phyloP scores from a whole-genome alignment of 1,284 basidiomycete species.

The Volvariella surrecta region DNA sequence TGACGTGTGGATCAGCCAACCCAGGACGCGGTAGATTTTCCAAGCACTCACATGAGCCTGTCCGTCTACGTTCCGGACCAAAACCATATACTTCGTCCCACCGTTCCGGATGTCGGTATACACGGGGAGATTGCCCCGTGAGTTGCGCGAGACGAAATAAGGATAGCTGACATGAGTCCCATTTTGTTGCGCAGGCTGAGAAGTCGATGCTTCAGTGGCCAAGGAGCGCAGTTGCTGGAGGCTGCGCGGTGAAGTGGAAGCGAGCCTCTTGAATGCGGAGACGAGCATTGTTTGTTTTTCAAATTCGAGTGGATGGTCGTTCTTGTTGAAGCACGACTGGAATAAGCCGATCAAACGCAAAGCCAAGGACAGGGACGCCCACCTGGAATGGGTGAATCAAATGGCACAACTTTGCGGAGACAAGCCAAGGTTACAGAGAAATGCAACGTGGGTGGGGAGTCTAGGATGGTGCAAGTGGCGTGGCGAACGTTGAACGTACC shows the following conservation, averaged over 20 bases:
- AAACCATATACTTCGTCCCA: constrained; percentile 41
- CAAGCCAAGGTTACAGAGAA: neutral
- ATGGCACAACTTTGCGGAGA: too few species aligned
- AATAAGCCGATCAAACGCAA: too few species aligned
- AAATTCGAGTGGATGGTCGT: neutral
- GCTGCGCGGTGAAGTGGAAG: constrained; percentile 2
- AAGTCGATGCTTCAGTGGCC: constrained; percentile 3
- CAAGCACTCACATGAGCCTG: constrained; percentile 24
- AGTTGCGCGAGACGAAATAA: constrained; percentile 59
- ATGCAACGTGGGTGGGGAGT: neutral
- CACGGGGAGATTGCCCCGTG: constrained; percentile 57
- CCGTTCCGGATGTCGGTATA: constrained; percentile 65
- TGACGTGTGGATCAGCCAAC: constrained; percentile 5
- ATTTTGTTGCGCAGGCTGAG: constrained; percentile 5
- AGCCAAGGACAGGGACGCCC: too few species aligned
- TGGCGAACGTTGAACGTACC: too few species aligned
- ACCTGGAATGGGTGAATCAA: too few species aligned
- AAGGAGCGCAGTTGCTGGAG: neutral
- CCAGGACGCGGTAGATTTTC: constrained; percentile 1
- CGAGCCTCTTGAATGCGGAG: neutral
- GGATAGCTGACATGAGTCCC: constrained; percentile 19
- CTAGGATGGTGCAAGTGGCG: neutral
- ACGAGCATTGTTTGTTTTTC: neutral
- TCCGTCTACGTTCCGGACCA: constrained; percentile 35
- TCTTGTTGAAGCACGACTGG: neutral